Conservation (phyloP, 2,329 filamentous ascomycete genomes). For the Aspergillus sp. region DNA sequence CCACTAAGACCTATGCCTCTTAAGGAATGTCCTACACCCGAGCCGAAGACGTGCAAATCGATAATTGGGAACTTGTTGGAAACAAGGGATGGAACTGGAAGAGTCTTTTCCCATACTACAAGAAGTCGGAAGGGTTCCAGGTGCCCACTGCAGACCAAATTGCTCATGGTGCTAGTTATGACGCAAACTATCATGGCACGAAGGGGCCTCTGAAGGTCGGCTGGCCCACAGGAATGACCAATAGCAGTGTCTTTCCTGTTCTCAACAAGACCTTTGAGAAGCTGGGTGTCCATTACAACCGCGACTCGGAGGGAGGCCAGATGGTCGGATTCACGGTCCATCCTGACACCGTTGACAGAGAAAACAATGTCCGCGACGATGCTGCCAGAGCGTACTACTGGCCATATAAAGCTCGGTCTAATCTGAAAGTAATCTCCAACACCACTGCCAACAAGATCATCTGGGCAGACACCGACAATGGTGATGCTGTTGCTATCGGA, state of each 20-base stretch:
- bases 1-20: background rate
- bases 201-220: slow-evolving; percentile 32
- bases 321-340: slow-evolving; percentile 47
- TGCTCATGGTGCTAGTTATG: slow-evolving; percentile 27
- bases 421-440: slow-evolving; percentile 46
- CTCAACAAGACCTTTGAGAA: slow-evolving; percentile 41
- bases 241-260: slow-evolving; percentile 24
- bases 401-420: slow-evolving; percentile 42
- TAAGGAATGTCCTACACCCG: slow-evolving; percentile 43
- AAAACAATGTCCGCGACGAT: slow-evolving; percentile 45
- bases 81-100: slow-evolving; percentile 37
- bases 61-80: slow-evolving; percentile 36
- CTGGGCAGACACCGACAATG: slow-evolving; percentile 29
- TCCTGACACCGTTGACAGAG: slow-evolving; percentile 43
- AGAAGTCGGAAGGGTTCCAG: slow-evolving; percentile 30
- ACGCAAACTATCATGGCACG: slow-evolving; percentile 28
- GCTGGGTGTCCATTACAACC: slow-evolving; percentile 40
- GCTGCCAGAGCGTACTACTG: slow-evolving; percentile 51
- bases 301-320: slow-evolving; percentile 46
- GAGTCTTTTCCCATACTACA: slow-evolving; percentile 31
- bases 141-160: slow-evolving; percentile 24
- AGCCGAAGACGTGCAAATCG: slow-evolving; percentile 38
- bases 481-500: slow-evolving; percentile 26
- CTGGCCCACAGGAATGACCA: slow-evolving; percentile 24
- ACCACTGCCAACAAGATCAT: slow-evolving; percentile 43